These are phyloP conservation scores for Cytospora chrysosperma DNA, from an alignment of 2,329 filamentous ascomycete genomes.

Conservation along the genomic window DNA sequence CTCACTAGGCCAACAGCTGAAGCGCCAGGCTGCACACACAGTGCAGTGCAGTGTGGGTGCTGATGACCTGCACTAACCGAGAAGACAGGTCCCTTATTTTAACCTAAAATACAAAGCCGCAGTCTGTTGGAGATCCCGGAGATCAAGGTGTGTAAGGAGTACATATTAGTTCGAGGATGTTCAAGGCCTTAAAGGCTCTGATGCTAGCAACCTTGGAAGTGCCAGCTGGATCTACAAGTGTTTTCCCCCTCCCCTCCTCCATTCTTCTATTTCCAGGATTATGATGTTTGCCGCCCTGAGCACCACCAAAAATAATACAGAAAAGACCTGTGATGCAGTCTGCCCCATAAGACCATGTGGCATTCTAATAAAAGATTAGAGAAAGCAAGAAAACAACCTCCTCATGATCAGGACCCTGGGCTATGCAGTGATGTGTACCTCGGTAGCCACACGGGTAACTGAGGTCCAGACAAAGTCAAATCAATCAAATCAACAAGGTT, in stretches of 20 bases:
- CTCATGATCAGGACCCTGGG: background rate
- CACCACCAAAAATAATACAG: background rate
- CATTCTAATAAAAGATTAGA: slow-evolving; percentile 14
- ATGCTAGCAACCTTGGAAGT: too few relatives aligned
- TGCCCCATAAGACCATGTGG: background rate
- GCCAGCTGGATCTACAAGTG: background rate
- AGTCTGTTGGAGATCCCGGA: background rate
- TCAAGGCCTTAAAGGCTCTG: too few relatives aligned
- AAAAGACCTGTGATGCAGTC: background rate
- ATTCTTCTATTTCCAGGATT: background rate
- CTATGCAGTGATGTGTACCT: background rate
- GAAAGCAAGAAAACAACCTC: slow-evolving; percentile 10
- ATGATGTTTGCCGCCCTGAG: background rate
- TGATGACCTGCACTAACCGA: background rate
- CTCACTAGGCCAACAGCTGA: too few relatives aligned
- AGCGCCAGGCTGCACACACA: too few relatives aligned
- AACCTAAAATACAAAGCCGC: background rate
- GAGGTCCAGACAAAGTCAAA: background rate
- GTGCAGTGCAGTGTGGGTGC: too few relatives aligned
- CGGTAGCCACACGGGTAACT: background rate
- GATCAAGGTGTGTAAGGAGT: background rate
- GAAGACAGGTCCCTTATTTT: background rate
- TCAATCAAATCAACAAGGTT: background rate
- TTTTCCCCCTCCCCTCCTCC: too few relatives aligned
- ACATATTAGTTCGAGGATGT: too few relatives aligned